Conservation (phyloP, 2,329 filamentous ascomycete genomes). For the Claviceps quebecensis region DNA sequence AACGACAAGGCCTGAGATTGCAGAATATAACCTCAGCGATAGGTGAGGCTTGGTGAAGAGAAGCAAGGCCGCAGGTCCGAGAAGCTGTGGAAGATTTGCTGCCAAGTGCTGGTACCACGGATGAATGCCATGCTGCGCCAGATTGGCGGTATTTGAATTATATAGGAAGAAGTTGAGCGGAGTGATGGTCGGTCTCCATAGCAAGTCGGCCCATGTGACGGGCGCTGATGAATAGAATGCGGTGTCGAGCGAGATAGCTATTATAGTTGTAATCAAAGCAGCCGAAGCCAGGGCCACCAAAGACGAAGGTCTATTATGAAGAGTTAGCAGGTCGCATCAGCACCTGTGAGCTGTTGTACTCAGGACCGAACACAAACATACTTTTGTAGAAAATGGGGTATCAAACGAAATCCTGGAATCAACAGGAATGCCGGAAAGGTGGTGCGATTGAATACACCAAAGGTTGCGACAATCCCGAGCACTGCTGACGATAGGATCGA, state of each 20-base stretch:
- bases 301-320: slow-evolving; percentile 34
- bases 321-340: slow-evolving; percentile 9
- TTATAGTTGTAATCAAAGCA: slow-evolving; percentile 50
- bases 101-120: slow-evolving; percentile 66
- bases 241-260: slow-evolving; percentile 75
- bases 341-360: not conserved
- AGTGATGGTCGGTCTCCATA: slow-evolving; percentile 54
- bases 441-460: slow-evolving; percentile 90
- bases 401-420: slow-evolving; percentile 66
- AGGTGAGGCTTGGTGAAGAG: slow-evolving; percentile 43
- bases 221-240: slow-evolving; percentile 59
- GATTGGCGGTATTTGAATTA: slow-evolving; percentile 55
- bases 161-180: slow-evolving; percentile 67
- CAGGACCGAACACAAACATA: slow-evolving; percentile 27
- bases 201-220: slow-evolving; percentile 50
- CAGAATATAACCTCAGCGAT: slow-evolving; percentile 55
- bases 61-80: slow-evolving; percentile 54
- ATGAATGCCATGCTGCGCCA: slow-evolving; percentile 63
- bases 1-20: slow-evolving; percentile 54
- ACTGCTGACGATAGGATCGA: slow-evolving; percentile 63
- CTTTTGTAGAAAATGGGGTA: slow-evolving; percentile 77
- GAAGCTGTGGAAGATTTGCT: slow-evolving; percentile 53
- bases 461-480: slow-evolving; percentile 67
- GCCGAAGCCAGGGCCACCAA: slow-evolving; percentile 51
- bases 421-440: slow-evolving; percentile 90